Evolutionary conservation across 1,139 yeast genomes (phyloP).

Genomic region (Scheffersomyces titani): DNA sequence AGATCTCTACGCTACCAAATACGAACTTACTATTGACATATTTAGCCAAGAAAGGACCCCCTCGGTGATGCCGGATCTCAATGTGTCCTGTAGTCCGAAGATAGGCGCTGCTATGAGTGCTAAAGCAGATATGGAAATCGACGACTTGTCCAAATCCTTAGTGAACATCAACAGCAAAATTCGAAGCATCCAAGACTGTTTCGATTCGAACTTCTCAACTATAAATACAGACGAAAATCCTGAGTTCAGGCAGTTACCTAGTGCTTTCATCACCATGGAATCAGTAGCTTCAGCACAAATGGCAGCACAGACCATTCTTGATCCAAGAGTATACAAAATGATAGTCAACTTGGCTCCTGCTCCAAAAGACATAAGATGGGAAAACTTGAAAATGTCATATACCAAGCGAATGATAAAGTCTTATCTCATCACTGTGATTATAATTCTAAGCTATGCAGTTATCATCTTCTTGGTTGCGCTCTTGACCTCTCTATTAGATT

Average conservation of each 20-base stretch:
- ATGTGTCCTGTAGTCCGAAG: slow-evolving; percentile 2
- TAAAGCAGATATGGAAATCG: slow-evolving; percentile 14
- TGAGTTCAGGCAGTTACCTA: slow-evolving; percentile 48
- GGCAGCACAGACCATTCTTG: slow-evolving; percentile 82
- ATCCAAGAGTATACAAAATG: slow-evolving; percentile 72
- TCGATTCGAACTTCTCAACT: slow-evolving; percentile 27
- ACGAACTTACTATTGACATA: slow-evolving; percentile 48
- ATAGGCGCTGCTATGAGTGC: slow-evolving; percentile 1
- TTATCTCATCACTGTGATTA: slow-evolving; percentile 60
- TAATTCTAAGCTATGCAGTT: slow-evolving; percentile 62
- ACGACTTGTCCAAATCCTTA: slow-evolving; percentile 22
- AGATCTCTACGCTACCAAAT: slow-evolving; percentile 42
- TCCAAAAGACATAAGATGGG: slow-evolving; percentile 79
- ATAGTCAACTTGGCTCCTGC: slow-evolving; percentile 78
- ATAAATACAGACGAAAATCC: slow-evolving; percentile 26
- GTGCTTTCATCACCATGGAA: slow-evolving; percentile 82
- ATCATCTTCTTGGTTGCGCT: slow-evolving; percentile 73
- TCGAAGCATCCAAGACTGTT: slow-evolving; percentile 29
- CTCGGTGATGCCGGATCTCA: slow-evolving; percentile 18
- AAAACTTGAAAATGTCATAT: slow-evolving; percentile 63
- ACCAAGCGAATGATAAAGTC: slow-evolving; percentile 56
- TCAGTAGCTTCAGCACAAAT: slow-evolving; percentile 83
- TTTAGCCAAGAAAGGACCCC: slow-evolving; percentile 32
- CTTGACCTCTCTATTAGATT: slow-evolving; percentile 68
- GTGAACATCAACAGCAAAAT: slow-evolving; percentile 30